Percentiles rank a stretch among this genome's conserved stretches.
These are phyloP conservation scores for Teratosphaeria nubilosa DNA, from an alignment of 2,329 filamentous ascomycete genomes.

Conservation along the genomic window DNA sequence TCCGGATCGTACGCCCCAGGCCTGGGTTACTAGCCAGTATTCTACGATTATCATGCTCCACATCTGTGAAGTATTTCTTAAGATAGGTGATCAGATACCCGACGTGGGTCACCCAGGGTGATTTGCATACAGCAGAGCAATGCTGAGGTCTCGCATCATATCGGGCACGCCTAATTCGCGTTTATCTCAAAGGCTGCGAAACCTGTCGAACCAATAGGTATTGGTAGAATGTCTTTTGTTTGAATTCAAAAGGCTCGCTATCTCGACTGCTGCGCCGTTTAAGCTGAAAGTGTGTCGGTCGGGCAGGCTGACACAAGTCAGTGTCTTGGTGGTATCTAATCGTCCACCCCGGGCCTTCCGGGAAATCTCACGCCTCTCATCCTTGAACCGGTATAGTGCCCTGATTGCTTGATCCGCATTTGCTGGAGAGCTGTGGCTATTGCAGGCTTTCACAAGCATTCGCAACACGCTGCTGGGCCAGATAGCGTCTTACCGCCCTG, in stretches of 20 bases:
- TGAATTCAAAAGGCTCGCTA: background rate
- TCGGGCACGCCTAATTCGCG: background rate
- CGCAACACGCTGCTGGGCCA: background rate
- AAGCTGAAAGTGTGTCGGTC: background rate
- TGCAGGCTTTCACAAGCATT: background rate
- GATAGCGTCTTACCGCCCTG: background rate
- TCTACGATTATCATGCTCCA: background rate
- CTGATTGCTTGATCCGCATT: background rate
- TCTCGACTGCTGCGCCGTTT: background rate
- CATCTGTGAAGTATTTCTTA: background rate
- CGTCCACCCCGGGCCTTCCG: too few species aligned
- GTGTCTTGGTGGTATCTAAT: too few species aligned
- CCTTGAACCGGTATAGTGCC: background rate
- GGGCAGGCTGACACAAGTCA: too few species aligned
- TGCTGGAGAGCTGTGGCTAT: background rate
- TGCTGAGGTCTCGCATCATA: background rate
- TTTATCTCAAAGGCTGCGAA: background rate
- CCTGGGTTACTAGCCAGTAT: background rate
- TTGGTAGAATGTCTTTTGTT: background rate
- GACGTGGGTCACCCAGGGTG: background rate
- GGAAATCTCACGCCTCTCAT: background rate
- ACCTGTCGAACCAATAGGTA: background rate
- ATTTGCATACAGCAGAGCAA: background rate
- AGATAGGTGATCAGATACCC: background rate
- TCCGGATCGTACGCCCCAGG: background rate